Base-by-base conservation (phyloP, 1,139 yeast genomes). In the Yamadazyma songkhlaensis region DNA sequence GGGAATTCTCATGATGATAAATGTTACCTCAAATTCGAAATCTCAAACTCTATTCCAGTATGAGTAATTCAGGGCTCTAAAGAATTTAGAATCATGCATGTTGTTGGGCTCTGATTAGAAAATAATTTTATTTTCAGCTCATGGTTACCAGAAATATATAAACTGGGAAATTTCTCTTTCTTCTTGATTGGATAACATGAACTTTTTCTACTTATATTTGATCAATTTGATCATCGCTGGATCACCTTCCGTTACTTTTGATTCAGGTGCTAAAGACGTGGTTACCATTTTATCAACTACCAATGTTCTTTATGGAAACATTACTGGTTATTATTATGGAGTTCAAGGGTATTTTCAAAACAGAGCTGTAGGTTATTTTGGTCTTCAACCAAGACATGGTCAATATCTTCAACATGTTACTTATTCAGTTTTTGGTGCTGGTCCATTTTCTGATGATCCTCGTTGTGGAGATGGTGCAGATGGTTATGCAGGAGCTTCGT, bases 391-490 rank as follows among this genome's bases (percentile, higher is more conserved):
- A 29, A 29, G 37, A 29, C 29, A 12, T 8, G 37, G 37, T 13
- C 25, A 13, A 21, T 9, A 29, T 6, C 12, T 12, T 3, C 37
- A 35, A 25, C 37, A 35, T 25, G 13, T 28, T 7, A 23, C 32
- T 7, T 34, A 26, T 13, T 27, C 29, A 13, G 29, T 27, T n/a
- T 21, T 46, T 37, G 46, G 44, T 10, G 23, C 31, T 3, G 43
- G 43, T 6, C 35, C 46, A 13, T 3, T 6, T 11, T 17, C 35
- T 7, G 31, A 29, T 13, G 22, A 38, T 10, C 37, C 33, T 9
- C 20, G 31, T 20, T 45, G 49, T 30, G 4, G 11, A 8, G 22
- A 9, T 31, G 45, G 44, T 11, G 45, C 49, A 2, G 47, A 44
- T 34, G 36, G 39, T 20, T 48, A 45, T 2, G 5, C 21, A 20